Percentiles rank a stretch among this genome's conserved stretches.
These are phyloP conservation scores for Trypanosoma cruzi DNA, from an alignment of 208 protist species.

Conservation along the genomic window DNA sequence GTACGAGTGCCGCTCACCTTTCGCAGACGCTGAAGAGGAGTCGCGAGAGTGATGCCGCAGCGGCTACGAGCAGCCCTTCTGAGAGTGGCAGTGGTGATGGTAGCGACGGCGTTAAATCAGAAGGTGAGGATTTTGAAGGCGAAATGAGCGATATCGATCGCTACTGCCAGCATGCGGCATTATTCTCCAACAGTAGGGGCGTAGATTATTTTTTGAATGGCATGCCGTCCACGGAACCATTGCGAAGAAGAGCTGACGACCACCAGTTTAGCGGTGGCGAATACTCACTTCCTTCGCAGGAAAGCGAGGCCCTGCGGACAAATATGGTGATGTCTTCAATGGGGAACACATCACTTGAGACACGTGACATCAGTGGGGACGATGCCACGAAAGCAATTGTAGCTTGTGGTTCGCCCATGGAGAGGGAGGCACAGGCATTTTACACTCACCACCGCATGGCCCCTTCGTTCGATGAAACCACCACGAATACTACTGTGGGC, in stretches of 20 bases:
- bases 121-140: background rate
- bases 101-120: background rate
- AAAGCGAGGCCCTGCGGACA: background rate
- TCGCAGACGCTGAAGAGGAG: no score
- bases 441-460: background rate
- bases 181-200: conserved; percentile 3
- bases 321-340: background rate
- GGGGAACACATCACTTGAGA: background rate
- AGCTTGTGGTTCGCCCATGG: background rate
- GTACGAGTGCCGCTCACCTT: no score
- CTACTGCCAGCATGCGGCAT: conserved; percentile 10
- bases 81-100: background rate
- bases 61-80: no score
- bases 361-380: background rate
- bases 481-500: background rate
- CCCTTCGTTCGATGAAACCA: background rate
- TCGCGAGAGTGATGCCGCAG: no score
- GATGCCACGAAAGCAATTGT: background rate
- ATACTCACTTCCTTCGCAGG: background rate
- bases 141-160: conserved; percentile 11
- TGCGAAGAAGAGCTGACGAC: background rate
- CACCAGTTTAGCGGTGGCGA: background rate
- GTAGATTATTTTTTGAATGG: conserved; percentile 26
- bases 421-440: background rate
- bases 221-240: background rate